Evolutionary conservation across 2,329 filamentous ascomycete genomes (phyloP).

Genomic region (Xylaria sp.): DNA sequence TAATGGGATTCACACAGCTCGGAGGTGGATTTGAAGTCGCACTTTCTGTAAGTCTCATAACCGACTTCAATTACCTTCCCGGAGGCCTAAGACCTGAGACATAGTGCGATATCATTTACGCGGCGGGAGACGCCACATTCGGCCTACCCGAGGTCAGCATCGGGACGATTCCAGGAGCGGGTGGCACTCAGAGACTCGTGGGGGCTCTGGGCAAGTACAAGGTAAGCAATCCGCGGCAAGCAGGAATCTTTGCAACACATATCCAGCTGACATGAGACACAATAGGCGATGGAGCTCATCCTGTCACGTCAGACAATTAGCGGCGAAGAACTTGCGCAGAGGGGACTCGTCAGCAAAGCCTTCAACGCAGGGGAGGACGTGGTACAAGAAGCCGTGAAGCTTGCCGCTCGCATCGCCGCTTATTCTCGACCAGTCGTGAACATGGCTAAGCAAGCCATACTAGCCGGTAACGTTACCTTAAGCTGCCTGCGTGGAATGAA

Average conservation of each 20-base stretch:
- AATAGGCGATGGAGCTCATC: slow-evolving; percentile 59
- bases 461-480: slow-evolving; percentile 38
- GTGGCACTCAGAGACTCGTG: slow-evolving; percentile 75
- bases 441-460: slow-evolving; percentile 58
- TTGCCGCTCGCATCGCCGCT: slow-evolving; percentile 55
- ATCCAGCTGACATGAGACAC: slow-evolving; percentile 25
- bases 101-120: slow-evolving; percentile 69
- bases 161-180: slow-evolving; percentile 89
- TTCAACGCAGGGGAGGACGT: slow-evolving; percentile 51
- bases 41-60: slow-evolving; percentile 53
- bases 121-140: slow-evolving; percentile 83
- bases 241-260: neutral
- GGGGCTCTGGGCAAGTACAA: slow-evolving; percentile 52
- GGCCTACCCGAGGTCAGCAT: slow-evolving; percentile 97
- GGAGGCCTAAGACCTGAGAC: slow-evolving; percentile 13
- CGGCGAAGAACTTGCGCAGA: slow-evolving; percentile 54
- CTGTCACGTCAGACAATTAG: slow-evolving; percentile 55
- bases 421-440: slow-evolving; percentile 55
- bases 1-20: slow-evolving; percentile 49
- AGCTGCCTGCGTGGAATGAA: neutral
- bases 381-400: slow-evolving; percentile 52
- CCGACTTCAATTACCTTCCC: neutral
- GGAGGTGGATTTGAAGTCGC: slow-evolving; percentile 64
- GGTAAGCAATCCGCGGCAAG: slow-evolving; percentile 37
- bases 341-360: slow-evolving; percentile 54